Percentiles rank a stretch among this genome's conserved stretches.
Evolutionary conservation across 176 grass and related monocot species (phyloP).

Genomic region (Zizania latifolia): DNA sequence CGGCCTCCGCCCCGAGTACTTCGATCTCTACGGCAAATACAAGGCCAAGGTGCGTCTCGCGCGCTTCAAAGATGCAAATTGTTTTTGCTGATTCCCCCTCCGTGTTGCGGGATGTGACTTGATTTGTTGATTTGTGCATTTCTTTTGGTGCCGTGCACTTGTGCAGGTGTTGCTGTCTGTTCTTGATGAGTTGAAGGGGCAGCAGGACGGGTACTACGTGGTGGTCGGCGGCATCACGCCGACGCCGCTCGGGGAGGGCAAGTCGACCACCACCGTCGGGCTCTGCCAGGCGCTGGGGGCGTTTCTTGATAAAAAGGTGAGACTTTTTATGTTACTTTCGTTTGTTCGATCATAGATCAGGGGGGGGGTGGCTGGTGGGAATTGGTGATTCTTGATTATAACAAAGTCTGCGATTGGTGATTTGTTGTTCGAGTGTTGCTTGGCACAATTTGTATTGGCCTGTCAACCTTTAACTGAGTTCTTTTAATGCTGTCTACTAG

Average conservation of each 20-base stretch:
- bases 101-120: neutral
- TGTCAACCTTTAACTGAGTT: neutral
- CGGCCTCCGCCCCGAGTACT: slow-evolving; percentile 64
- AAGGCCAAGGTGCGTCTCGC: slow-evolving; percentile 72
- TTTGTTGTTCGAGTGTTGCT: neutral
- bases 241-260: slow-evolving; percentile 90
- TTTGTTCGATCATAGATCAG: neutral
- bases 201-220: slow-evolving; percentile 89
- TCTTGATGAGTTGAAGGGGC: slow-evolving; percentile 53
- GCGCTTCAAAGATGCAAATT: neutral
- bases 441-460: neutral
- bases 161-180: slow-evolving; percentile 70
- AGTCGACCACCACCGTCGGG: slow-evolving; percentile 85
- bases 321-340: neutral
- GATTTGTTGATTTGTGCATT: slow-evolving; percentile 18
- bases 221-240: slow-evolving; percentile 91
- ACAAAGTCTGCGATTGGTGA: neutral
- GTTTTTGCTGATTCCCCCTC: neutral
- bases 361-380: neutral
- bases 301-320: slow-evolving; percentile 94
- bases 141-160: neutral
- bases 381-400: neutral
- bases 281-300: slow-evolving; percentile 88
- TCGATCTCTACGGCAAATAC: slow-evolving; percentile 94
- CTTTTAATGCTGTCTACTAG: neutral